Percentiles rank a stretch among this genome's conserved stretches.
phyloP scores from a whole-genome alignment of 345 rosid species.

The Angophora floribunda region DNA sequence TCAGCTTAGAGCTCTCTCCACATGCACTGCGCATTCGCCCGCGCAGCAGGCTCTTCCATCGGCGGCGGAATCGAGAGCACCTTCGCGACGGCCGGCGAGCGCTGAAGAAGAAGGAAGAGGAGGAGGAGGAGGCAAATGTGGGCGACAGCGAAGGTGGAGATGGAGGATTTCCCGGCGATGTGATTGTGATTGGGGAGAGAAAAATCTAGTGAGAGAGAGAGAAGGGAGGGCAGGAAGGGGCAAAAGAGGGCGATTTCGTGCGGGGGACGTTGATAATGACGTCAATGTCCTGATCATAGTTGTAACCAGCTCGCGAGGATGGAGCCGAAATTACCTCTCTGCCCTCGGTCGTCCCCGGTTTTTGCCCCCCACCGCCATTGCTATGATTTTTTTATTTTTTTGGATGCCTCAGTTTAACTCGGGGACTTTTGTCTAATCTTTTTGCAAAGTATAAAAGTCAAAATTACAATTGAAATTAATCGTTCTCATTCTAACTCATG shows the following conservation, averaged over 20 bases:
- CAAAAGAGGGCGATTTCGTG: not conserved
- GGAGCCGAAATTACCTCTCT: not conserved
- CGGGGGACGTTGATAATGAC: slow-evolving; percentile 7
- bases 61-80: not conserved
- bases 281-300: not conserved
- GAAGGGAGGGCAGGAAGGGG: not conserved
- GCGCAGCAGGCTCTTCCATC: not conserved
- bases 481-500: too few relatives aligned
- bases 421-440: too few relatives aligned
- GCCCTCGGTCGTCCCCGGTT: not conserved
- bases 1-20: not conserved
- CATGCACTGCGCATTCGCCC: not conserved
- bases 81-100: not conserved
- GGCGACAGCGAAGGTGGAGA: not conserved
- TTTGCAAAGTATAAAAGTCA: too few relatives aligned
- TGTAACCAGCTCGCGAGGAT: not conserved
- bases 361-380: not conserved
- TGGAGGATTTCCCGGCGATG: not conserved
- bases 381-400: too few relatives aligned
- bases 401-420: too few relatives aligned
- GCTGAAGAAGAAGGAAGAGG: not conserved
- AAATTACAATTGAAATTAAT: too few relatives aligned
- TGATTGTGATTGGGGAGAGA: slow-evolving; percentile 12
- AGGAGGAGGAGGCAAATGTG: not conserved
- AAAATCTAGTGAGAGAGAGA: slow-evolving; percentile 8